These are phyloP conservation scores for Asterochloris sp. DNA, from an alignment of 139 green algal species.

Conservation along the genomic window DNA sequence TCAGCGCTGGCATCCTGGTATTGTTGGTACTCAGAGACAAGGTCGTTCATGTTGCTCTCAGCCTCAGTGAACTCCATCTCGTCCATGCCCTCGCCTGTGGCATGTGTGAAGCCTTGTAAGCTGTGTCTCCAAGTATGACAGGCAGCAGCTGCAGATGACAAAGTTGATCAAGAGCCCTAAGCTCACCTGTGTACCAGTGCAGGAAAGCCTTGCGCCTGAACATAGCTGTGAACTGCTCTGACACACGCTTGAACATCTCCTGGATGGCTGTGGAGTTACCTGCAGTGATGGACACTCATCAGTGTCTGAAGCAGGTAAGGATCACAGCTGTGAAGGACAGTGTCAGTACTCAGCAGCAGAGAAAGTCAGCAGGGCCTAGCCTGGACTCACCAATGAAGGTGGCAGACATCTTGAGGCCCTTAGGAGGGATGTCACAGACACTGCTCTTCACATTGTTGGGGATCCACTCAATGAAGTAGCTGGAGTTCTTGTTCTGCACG, in stretches of 20 bases:
- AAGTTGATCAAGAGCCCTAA: background rate
- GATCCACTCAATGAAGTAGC: slow-evolving; percentile 99
- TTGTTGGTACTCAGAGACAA: slow-evolving; percentile 98
- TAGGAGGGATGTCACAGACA: slow-evolving; percentile 96
- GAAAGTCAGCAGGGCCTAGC: background rate
- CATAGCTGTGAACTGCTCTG: slow-evolving; percentile 99
- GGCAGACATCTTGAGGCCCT: slow-evolving; percentile 95
- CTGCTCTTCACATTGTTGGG: slow-evolving; percentile 99
- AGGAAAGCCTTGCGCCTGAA: slow-evolving; percentile 99
- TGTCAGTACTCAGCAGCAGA: background rate
- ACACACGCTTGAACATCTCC: slow-evolving; percentile 94
- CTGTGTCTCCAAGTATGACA: background rate
- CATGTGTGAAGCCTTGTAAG: background rate
- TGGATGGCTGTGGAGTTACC: slow-evolving; percentile 90
- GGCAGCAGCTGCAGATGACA: background rate
- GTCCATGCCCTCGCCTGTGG: slow-evolving; percentile 92
- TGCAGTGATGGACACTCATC: background rate
- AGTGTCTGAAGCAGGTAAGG: background rate
- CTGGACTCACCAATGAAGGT: slow-evolving; percentile 96
- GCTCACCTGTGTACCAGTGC: slow-evolving; percentile 97
- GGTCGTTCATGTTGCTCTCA: slow-evolving; percentile 97
- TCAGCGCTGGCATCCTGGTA: slow-evolving; percentile 96
- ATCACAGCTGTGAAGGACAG: background rate
- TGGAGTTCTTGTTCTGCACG: slow-evolving; percentile 99
- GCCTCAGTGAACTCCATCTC: slow-evolving; percentile 99